Evolutionary conservation across 2,329 filamentous ascomycete species (phyloP), one percentile per base, ranked within the genome.

Genomic region (Pseudogymnoascus sp.): DNA sequence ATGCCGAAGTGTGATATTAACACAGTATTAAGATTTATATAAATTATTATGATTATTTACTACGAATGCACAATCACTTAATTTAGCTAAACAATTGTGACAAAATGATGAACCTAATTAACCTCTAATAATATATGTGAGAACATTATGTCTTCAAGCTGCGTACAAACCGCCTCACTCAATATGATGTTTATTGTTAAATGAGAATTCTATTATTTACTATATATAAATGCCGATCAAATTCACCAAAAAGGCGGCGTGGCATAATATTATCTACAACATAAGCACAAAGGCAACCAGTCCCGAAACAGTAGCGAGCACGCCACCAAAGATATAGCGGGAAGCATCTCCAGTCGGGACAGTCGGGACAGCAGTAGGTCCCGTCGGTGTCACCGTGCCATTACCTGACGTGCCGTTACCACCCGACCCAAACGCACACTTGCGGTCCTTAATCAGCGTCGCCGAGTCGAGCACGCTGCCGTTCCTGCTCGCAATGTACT

Each of bases 401-500:
- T 31, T 53, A 11, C 24, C 43, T 7, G 14, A 24, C 14, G 24
- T 50, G 43, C 43, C 43, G 11, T 53, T 53, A 3, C 43, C 43
- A 1, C 26, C 8, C n/a, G 24, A 31, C 2, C 31, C 31, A 22
- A 56, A 40, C 11, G 60, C 4, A 33, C 64, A 65, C 41, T 33
- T 65, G 14, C 64, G 43, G 33, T 63, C 62, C 60, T 67, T 67
- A 33, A 56, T 74, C 28, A 76, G 63, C 2, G 71, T 72, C 16
- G 72, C 73, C 6, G 66, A 62, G 66, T 75, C 73, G 7, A 73
- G 60, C 1, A 75, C 72, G 28, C 64, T 64, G 53, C 67, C 66
- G 64, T 73, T 74, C 12, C 63, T 70, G 64, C 68, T 71, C 22
- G 70, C 70, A 22, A 78, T 65, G 56, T 75, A 75, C 22, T 77